Base-by-base conservation (phyloP, 192 early-diverging fungal species). In the Kickxella alabastrina region DNA sequence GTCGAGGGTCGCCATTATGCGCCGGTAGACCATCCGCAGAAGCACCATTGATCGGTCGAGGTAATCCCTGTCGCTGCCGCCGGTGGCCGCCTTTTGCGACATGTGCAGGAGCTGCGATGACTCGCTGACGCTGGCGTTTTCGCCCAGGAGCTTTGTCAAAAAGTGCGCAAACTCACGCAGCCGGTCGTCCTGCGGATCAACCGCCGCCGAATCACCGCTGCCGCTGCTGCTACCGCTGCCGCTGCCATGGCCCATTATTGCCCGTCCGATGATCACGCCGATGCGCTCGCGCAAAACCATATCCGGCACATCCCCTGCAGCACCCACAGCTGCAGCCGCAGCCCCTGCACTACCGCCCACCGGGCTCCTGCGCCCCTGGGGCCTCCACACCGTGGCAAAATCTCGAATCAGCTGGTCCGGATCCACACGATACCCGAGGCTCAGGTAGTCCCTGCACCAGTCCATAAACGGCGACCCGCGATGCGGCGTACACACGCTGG, bases 401-500 rank as follows among this genome's bases (percentile, higher is more conserved):
- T 76, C 73, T 24, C 65, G 57, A 27, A 76, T 64, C 13, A 76
- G 57, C 51, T 68, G 65, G 36, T 76, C 73, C 1, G 60, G 59
- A 25, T 68, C 71, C 7, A 74, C 61, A 10, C 79, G 53, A 46
- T 84, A 70, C 2, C 91, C 92, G 0, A 98, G 80, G 10, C 91
- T 88, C 44, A 95, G 69, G 38, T 87, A 80, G 62, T 95, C 90
- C 13, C 87, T 81, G 45, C 85, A 91, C 86, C 88, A 95, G 77
- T 95, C 92, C 92, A 95, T 98, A 65, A 98, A 87, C 10, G 88
- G 82, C 34, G 82, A 85, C 17, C 95, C 95, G 32, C 90, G 87
- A 62, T 98, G 95, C 29, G 95, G 95, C 6, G 95, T 98, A 9
- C 89, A 89, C 36, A 98, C 79, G 0, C 92, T 98, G 1, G 95